phyloP scores from a whole-genome alignment of 441 rosid genomes.

The Croton laevigatus region DNA sequence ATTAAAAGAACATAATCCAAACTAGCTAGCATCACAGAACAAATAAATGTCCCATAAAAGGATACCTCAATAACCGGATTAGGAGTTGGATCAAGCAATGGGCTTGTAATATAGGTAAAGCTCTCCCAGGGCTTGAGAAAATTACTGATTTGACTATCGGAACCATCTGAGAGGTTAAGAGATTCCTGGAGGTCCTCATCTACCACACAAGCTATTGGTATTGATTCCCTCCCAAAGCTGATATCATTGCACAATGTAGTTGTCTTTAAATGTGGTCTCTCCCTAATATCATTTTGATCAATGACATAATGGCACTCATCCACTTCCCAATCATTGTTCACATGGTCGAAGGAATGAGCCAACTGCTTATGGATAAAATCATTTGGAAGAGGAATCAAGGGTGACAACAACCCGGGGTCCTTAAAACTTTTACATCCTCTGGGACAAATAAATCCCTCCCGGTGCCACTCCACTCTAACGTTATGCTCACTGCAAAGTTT shows the following conservation, averaged over 20 bases:
- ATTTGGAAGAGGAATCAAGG: constrained; percentile 44
- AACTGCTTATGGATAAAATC: constrained; percentile 26
- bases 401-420: constrained; percentile 37
- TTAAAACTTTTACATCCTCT: constrained; percentile 71
- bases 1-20: background rate
- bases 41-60: constrained; percentile 18
- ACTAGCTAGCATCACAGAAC: constrained; percentile 6
- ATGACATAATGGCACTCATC: constrained; percentile 89
- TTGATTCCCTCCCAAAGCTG: constrained; percentile 82
- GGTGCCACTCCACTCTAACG: constrained; percentile 86
- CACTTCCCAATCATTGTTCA: constrained; percentile 50
- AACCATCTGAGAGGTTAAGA: constrained; percentile 28
- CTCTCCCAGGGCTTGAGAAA: constrained; percentile 73
- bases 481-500: constrained; percentile 91
- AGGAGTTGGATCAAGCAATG: constrained; percentile 51
- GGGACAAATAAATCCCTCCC: constrained; percentile 68
- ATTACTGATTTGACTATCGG: constrained; percentile 31
- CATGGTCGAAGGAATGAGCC: constrained; percentile 30
- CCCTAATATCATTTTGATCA: constrained; percentile 55
- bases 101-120: constrained; percentile 63
- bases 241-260: constrained; percentile 68
- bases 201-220: constrained; percentile 70
- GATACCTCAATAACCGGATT: constrained; percentile 62
- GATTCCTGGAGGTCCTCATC: constrained; percentile 57
- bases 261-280: constrained; percentile 42